Evolutionary conservation across 2,329 filamentous ascomycete genomes (phyloP).

Genomic region (Alternaria sp.): DNA sequence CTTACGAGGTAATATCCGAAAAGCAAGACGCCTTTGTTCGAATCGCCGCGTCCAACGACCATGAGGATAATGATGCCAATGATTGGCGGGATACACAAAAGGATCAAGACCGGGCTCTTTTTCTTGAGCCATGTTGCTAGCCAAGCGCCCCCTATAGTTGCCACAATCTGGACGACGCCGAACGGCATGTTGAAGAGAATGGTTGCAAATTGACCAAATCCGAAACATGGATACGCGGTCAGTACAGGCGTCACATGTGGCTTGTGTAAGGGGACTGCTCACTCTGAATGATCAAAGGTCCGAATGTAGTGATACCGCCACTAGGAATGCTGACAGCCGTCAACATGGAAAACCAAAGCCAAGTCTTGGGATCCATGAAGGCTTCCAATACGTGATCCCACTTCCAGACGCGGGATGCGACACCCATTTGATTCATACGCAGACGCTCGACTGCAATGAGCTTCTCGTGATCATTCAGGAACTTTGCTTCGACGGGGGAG

Average conservation of each 20-base stretch:
- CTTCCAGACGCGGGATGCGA: conserved; percentile 57
- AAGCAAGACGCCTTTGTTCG: conserved; percentile 61
- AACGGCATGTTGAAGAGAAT: conserved; percentile 70
- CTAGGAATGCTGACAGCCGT: conserved; percentile 58
- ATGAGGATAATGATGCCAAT: conserved; percentile 65
- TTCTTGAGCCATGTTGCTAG: conserved; percentile 63
- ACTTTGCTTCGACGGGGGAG: conserved; percentile 67
- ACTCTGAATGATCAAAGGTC: conserved; percentile 64
- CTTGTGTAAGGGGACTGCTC: neutral
- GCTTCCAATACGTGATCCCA: conserved; percentile 65
- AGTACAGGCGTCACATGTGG: too few species aligned
- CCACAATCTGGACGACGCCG: conserved; percentile 66
- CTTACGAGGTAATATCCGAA: conserved; percentile 63
- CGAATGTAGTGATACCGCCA: conserved; percentile 67
- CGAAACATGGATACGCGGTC: conserved; percentile 51
- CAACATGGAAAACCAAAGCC: conserved; percentile 59
- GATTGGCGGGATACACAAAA: conserved; percentile 66
- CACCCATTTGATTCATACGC: conserved; percentile 53
- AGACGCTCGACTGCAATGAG: conserved; percentile 65
- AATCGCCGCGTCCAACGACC: conserved; percentile 55
- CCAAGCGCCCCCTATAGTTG: conserved; percentile 66
- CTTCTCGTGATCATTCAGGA: conserved; percentile 65
- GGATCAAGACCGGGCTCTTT: conserved; percentile 61
- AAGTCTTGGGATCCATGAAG: conserved; percentile 66
- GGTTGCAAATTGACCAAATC: conserved; percentile 63